phyloP scores from a whole-genome alignment of 805 yeast species.

The Nakazawaea ishiwadae region DNA sequence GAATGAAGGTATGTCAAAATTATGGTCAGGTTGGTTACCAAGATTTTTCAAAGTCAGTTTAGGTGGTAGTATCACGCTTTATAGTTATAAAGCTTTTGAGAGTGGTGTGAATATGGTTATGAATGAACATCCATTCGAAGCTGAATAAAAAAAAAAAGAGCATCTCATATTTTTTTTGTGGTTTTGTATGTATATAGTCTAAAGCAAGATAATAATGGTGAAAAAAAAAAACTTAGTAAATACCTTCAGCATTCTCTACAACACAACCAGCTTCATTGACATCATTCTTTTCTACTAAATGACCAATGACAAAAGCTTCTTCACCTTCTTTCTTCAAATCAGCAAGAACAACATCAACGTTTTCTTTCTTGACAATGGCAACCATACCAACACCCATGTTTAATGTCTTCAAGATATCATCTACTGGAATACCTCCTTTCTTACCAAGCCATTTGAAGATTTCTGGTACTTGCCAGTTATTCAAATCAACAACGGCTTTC shows the following conservation, averaged over 20 bases:
- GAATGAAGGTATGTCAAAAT: constrained; percentile 38
- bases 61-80: constrained; percentile 65
- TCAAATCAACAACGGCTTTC: constrained; percentile 77
- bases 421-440: constrained; percentile 84
- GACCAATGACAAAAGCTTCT: constrained; percentile 67
- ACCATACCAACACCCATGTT: constrained; percentile 98
- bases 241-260: constrained; percentile 41
- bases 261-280: constrained; percentile 57
- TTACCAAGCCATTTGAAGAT: constrained; percentile 93
- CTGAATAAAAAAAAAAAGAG: background rate
- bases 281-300: constrained; percentile 42
- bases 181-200: no score
- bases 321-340: constrained; percentile 66
- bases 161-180: background rate
- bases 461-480: constrained; percentile 77
- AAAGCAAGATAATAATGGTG: no score
- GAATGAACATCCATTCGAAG: constrained; percentile 30
- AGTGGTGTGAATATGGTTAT: constrained; percentile 33
- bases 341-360: constrained; percentile 52
- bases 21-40: constrained; percentile 62
- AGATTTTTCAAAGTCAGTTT: constrained; percentile 66
- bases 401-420: constrained; percentile 84
- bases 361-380: constrained; percentile 66
- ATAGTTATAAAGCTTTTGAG: constrained; percentile 57
- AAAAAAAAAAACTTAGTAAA: constrained; percentile 25